phyloP scores from a whole-genome alignment of 805 yeast genomes.

The Teunomyces kruisii region DNA sequence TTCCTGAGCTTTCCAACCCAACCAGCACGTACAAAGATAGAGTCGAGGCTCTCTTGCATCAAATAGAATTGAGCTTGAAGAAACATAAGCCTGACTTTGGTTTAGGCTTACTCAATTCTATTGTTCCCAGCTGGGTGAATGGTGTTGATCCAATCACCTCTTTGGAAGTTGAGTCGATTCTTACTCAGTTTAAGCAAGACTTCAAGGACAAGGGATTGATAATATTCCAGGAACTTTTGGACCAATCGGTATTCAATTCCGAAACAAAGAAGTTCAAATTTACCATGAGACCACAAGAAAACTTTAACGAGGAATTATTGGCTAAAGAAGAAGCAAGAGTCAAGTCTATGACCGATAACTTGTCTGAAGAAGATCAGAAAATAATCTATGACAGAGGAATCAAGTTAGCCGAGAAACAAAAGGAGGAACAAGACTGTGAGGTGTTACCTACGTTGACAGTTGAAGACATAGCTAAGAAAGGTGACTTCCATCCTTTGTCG shows the following conservation, averaged over 20 bases:
- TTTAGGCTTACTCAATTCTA: slow-evolving; percentile 64
- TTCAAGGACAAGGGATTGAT: slow-evolving; percentile 47
- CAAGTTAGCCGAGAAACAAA: slow-evolving; percentile 60
- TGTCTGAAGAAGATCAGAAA: slow-evolving; percentile 58
- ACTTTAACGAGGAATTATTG: slow-evolving; percentile 61
- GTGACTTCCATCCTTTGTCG: slow-evolving; percentile 36
- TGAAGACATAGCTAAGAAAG: slow-evolving; percentile 65
- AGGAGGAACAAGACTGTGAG: slow-evolving; percentile 67
- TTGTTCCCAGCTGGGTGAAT: slow-evolving; percentile 87
- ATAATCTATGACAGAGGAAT: slow-evolving; percentile 61
- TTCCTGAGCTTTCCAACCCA: slow-evolving; percentile 29
- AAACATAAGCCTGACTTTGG: slow-evolving; percentile 93
- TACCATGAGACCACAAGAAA: slow-evolving; percentile 68
- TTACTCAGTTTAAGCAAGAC: slow-evolving; percentile 62
- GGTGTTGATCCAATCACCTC: slow-evolving; percentile 71
- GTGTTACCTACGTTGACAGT: slow-evolving; percentile 77
- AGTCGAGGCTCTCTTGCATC: slow-evolving; percentile 86
- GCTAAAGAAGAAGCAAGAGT: slow-evolving; percentile 54
- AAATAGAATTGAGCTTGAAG: slow-evolving; percentile 77
- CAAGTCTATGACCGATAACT: slow-evolving; percentile 31
- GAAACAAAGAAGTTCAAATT: slow-evolving; percentile 61
- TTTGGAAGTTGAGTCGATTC: slow-evolving; percentile 62
- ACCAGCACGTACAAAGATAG: slow-evolving; percentile 33
- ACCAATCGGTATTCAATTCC: slow-evolving; percentile 48
- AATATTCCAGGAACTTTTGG: slow-evolving; percentile 61